Evolutionary conservation across 495 filamentous ascomycete species (phyloP).

Genomic region (Hyaloscypha bicolor): DNA sequence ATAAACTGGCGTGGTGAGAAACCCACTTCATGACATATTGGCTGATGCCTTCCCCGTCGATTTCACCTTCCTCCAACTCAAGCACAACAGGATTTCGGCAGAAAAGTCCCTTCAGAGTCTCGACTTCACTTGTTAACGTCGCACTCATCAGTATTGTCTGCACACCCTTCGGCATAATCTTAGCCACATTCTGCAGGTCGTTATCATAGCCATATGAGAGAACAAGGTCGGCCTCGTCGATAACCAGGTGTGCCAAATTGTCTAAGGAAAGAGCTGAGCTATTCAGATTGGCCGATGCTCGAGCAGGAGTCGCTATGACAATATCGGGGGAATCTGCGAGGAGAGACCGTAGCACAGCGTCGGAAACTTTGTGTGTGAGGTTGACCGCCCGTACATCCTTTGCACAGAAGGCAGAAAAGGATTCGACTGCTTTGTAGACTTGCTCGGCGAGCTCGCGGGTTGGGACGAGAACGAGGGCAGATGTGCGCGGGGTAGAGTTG

Average conservation of each 20-base stretch:
- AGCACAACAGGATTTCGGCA: constrained; percentile 77
- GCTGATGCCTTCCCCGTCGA: constrained; percentile 70
- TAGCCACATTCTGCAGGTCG: constrained; percentile 77
- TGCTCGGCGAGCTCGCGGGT: constrained; percentile 93
- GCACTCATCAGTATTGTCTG: constrained; percentile 95
- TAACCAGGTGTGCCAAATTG: constrained; percentile 75
- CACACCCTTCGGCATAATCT: constrained; percentile 76
- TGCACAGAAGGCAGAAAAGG: constrained; percentile 78
- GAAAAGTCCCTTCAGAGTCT: constrained; percentile 83
- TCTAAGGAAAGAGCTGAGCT: constrained; percentile 68
- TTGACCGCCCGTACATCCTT: constrained; percentile 82
- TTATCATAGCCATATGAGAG: constrained; percentile 93
- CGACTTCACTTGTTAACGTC: constrained; percentile 83
- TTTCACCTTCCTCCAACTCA: constrained; percentile 73
- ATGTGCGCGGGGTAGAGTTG: constrained; percentile 28
- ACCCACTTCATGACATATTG: constrained; percentile 83
- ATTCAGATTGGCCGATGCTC: constrained; percentile 71
- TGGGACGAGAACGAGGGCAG: constrained; percentile 86
- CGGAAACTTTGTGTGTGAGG: constrained; percentile 83
- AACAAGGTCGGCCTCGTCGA: constrained; percentile 96
- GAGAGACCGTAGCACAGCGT: constrained; percentile 79
- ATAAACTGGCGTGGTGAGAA: too few relatives aligned
- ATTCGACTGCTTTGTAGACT: constrained; percentile 71
- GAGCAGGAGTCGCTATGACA: constrained; percentile 83
- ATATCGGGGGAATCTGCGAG: constrained; percentile 89